A percentile compares a stretch with the other conserved stretches of the same genome.
These are phyloP conservation scores for Urtica urens DNA, from an alignment of 306 rosid species.

Conservation along the genomic window DNA sequence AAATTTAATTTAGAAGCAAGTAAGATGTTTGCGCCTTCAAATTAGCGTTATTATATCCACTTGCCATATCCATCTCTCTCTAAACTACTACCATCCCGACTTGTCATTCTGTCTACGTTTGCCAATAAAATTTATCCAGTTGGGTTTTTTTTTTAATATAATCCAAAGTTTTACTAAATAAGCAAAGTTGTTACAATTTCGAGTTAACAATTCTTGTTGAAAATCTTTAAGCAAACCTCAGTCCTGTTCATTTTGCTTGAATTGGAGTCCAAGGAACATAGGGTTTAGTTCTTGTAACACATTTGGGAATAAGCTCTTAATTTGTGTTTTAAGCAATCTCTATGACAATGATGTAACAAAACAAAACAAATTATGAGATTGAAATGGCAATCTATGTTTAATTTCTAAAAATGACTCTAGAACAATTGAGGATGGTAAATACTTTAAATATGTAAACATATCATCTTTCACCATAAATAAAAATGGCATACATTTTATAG, in stretches of 20 bases:
- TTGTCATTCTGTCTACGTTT: conserved; percentile 9
- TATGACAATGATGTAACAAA: too few relatives aligned
- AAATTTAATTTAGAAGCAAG: too few relatives aligned
- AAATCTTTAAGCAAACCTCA: conserved; percentile 21
- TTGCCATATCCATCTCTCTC: neutral
- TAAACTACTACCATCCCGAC: neutral
- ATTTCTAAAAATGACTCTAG: too few relatives aligned
- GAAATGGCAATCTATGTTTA: too few relatives aligned
- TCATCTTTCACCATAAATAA: too few relatives aligned
- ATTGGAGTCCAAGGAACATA: conserved; percentile 50
- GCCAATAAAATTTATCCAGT: neutral
- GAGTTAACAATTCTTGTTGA: conserved; percentile 20
- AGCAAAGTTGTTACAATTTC: conserved; percentile 1
- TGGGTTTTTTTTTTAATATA: neutral
- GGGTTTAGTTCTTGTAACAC: conserved; percentile 13
- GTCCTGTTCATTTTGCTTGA: conserved; percentile 37
- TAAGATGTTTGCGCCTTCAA: too few relatives aligned
- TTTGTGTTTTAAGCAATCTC: conserved; percentile 40
- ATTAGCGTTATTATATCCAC: too few relatives aligned
- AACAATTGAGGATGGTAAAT: too few relatives aligned
- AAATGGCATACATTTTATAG: too few relatives aligned
- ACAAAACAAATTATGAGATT: too few relatives aligned
- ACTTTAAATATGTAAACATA: too few relatives aligned
- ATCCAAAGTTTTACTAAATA: conserved; percentile 1
- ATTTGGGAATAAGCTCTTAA: conserved; percentile 10